Percentiles rank a stretch among this genome's conserved stretches.
These are phyloP conservation scores for Pseudogymnoascus sp. DNA, from an alignment of 2,329 filamentous ascomycete genomes.

Conservation along the genomic window DNA sequence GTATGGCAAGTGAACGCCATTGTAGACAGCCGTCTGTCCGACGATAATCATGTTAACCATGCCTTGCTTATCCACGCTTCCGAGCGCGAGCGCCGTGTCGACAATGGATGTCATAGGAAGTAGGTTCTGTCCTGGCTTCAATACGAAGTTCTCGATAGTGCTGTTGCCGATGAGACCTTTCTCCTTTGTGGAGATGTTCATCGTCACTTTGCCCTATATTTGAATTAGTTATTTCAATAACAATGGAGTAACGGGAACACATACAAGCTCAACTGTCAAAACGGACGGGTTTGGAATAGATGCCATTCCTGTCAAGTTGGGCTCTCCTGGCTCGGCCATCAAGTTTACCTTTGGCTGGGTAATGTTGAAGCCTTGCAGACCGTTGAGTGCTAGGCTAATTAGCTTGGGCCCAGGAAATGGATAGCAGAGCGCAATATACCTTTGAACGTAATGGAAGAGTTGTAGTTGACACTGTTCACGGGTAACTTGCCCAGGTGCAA, in stretches of 20 bases:
- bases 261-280: slow-evolving; percentile 44
- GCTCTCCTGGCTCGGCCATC: slow-evolving; percentile 33
- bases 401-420: neutral
- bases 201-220: slow-evolving; percentile 44
- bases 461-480: slow-evolving; percentile 42
- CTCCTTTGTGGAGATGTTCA: slow-evolving; percentile 36
- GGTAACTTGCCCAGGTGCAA: slow-evolving; percentile 44
- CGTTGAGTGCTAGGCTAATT: slow-evolving; percentile 44
- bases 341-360: slow-evolving; percentile 39
- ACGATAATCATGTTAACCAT: slow-evolving; percentile 42
- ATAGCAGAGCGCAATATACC: slow-evolving; percentile 30
- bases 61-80: slow-evolving; percentile 31
- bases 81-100: slow-evolving; percentile 33
- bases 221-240: slow-evolving; percentile 3
- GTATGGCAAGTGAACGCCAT: slow-evolving; percentile 44
- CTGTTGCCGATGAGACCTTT: slow-evolving; percentile 40
- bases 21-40: slow-evolving; percentile 39
- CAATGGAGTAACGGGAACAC: neutral
- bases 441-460: slow-evolving; percentile 49
- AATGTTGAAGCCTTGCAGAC: slow-evolving; percentile 43
- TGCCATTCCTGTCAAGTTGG: slow-evolving; percentile 46
- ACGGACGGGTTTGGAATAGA: slow-evolving; percentile 53
- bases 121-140: slow-evolving; percentile 46
- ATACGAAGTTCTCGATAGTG: slow-evolving; percentile 40
- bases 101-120: slow-evolving; percentile 41